phyloP scores from a whole-genome alignment of 2,329 filamentous ascomycete species.

The Arachnomyces sp. region DNA sequence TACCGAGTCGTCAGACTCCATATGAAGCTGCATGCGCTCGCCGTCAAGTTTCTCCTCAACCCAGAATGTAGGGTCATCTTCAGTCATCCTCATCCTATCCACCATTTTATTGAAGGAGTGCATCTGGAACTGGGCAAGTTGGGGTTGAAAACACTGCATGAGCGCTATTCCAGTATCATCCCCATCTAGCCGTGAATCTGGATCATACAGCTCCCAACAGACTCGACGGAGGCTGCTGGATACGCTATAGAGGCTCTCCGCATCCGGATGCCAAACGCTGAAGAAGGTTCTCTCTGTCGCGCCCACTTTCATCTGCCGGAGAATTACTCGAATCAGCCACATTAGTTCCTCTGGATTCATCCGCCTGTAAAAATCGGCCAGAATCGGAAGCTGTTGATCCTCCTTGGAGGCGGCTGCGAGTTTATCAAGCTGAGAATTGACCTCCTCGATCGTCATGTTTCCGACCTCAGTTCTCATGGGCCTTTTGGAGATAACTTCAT shows the following conservation, averaged over 20 bases:
- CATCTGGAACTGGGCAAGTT: conserved; percentile 87
- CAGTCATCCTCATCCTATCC: conserved; percentile 55
- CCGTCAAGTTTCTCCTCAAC: conserved; percentile 97
- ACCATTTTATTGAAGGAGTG: conserved; percentile 75
- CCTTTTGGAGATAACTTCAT: conserved; percentile 76
- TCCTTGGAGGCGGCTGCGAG: conserved; percentile 70
- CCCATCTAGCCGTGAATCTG: conserved; percentile 61
- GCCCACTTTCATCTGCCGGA: conserved; percentile 67
- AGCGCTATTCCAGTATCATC: conserved; percentile 68
- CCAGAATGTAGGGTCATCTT: conserved; percentile 76
- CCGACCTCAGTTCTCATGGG: conserved; percentile 67
- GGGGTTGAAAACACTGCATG: conserved; percentile 95
- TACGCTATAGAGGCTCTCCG: conserved; percentile 73
- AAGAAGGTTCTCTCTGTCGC: conserved; percentile 87
- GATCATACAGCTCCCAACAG: conserved; percentile 86
- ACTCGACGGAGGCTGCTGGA: conserved; percentile 84
- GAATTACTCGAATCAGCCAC: conserved; percentile 90
- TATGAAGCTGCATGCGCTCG: conserved; percentile 94
- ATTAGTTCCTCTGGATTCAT: conserved; percentile 93
- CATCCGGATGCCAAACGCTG: conserved; percentile 72
- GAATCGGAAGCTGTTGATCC: conserved; percentile 72
- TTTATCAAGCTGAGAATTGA: conserved; percentile 76
- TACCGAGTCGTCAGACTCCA: conserved; percentile 61
- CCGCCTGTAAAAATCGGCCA: conserved; percentile 73
- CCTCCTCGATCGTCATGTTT: conserved; percentile 77